Evolutionary conservation across 2,329 filamentous ascomycete genomes (phyloP).

Genomic region (Pestalotiopsis sp.): DNA sequence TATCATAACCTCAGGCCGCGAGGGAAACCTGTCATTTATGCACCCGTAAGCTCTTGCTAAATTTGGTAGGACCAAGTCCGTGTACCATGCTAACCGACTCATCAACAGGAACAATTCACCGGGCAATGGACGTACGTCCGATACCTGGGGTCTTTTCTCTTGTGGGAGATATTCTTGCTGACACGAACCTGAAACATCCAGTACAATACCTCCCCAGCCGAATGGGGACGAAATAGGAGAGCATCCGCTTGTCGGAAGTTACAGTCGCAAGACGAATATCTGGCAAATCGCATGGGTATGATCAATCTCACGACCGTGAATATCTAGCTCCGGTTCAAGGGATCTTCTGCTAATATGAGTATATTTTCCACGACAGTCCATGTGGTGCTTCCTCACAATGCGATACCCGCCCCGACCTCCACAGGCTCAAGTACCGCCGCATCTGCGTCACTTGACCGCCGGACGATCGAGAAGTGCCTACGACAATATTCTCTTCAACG

Average conservation of each 20-base stretch:
- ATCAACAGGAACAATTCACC: not conserved
- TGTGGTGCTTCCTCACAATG: not conserved
- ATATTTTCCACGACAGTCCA: not conserved
- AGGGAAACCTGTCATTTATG: not conserved
- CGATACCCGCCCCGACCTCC: not conserved
- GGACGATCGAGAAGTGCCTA: not conserved
- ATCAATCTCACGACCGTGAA: not conserved
- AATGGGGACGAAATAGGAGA: not conserved
- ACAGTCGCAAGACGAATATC: not conserved
- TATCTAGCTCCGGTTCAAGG: too few species aligned
- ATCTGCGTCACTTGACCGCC: not conserved
- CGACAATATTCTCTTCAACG: not conserved
- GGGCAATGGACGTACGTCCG: not conserved
- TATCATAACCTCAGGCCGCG: not conserved
- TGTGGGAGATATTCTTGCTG: not conserved
- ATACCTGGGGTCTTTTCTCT: not conserved
- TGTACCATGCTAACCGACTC: not conserved
- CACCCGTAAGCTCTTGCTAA: not conserved
- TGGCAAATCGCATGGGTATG: slow-evolving; percentile 2
- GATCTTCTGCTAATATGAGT: not conserved
- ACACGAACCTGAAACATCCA: not conserved
- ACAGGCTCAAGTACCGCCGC: not conserved
- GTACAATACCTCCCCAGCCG: not conserved
- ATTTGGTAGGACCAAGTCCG: not conserved
- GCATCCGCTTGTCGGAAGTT: not conserved